phyloP scores from a whole-genome alignment of 2,329 filamentous ascomycete genomes.

The Penicillium polonicum region DNA sequence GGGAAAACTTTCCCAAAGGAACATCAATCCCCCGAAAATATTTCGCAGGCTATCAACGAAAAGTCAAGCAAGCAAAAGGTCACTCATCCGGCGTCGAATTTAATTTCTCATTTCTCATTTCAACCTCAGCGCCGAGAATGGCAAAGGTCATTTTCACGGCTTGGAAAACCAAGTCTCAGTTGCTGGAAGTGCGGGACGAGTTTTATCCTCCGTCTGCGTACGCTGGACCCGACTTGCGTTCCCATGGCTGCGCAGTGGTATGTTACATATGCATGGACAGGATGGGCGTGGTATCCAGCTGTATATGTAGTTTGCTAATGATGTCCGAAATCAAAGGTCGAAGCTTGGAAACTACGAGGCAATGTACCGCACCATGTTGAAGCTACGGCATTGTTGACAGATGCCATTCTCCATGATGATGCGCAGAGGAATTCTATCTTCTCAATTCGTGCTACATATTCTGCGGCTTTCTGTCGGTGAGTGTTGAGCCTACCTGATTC shows the following conservation, averaged over 20 bases:
- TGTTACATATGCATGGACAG: conserved; percentile 11
- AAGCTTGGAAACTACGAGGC: conserved; percentile 46
- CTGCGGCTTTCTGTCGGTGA: conserved; percentile 48
- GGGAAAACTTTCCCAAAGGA: conserved; percentile 20
- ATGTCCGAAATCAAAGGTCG: conserved; percentile 34
- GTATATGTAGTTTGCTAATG: neutral
- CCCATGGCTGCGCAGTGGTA: conserved; percentile 43
- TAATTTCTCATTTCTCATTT: neutral
- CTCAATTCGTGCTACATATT: conserved; percentile 46
- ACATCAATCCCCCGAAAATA: conserved; percentile 23
- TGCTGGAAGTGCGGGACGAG: conserved; percentile 39
- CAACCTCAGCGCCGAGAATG: conserved; percentile 26
- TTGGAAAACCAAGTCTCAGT: conserved; percentile 41
- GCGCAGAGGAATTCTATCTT: conserved; percentile 43
- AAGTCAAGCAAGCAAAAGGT: neutral
- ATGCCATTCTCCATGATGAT: conserved; percentile 48
- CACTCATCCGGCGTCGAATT: neutral
- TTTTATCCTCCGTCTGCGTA: conserved; percentile 40
- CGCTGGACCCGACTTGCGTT: conserved; percentile 39
- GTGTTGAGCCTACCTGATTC: conserved; percentile 11
- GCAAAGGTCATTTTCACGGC: conserved; percentile 44
- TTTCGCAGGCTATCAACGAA: conserved; percentile 13
- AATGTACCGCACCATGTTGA: conserved; percentile 49
- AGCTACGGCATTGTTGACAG: conserved; percentile 46
- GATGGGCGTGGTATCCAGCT: neutral